These are phyloP conservation scores for Prunus yedoensis DNA, from an alignment of 331 rosid species.

Conservation along the genomic window DNA sequence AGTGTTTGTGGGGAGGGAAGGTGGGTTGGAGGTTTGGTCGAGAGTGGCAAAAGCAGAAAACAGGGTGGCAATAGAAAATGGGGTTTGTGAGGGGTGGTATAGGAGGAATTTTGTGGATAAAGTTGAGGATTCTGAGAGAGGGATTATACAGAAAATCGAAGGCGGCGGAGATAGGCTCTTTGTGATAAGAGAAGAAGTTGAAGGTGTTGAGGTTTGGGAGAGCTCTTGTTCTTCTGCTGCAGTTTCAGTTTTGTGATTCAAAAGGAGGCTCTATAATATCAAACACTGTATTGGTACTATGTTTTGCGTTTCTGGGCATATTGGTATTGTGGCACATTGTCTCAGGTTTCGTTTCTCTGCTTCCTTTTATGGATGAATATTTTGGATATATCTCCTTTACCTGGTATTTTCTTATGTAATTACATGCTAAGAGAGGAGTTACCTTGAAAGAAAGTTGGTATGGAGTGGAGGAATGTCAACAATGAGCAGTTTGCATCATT, in stretches of 20 bases:
- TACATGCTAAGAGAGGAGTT: too few species aligned
- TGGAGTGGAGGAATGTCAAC: not conserved
- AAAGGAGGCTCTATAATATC: not conserved
- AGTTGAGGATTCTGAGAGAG: conserved; percentile 61
- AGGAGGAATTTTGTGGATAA: conserved; percentile 82
- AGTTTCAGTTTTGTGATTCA: conserved; percentile 42
- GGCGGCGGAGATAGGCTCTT: conserved; percentile 91
- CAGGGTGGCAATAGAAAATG: conserved; percentile 34
- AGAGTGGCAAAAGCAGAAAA: conserved; percentile 26
- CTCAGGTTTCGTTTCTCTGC: not conserved
- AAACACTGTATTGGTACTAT: not conserved
- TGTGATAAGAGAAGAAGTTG: conserved; percentile 68
- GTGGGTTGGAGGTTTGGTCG: conserved; percentile 89
- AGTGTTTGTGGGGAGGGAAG: conserved; percentile 77
- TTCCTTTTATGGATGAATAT: not conserved
- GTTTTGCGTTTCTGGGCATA: not conserved
- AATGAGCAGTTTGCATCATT: not conserved
- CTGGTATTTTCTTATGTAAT: not conserved
- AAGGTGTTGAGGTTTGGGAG: conserved; percentile 95
- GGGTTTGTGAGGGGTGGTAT: conserved; percentile 37
- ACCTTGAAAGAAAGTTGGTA: not conserved
- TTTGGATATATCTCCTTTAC: not conserved
- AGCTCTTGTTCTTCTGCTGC: conserved; percentile 56
- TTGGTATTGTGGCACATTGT: not conserved
- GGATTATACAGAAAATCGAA: conserved; percentile 68